These are phyloP conservation scores for Verbascum thapsus DNA, from an alignment of 257 asterid genomes.

Conservation along the genomic window DNA sequence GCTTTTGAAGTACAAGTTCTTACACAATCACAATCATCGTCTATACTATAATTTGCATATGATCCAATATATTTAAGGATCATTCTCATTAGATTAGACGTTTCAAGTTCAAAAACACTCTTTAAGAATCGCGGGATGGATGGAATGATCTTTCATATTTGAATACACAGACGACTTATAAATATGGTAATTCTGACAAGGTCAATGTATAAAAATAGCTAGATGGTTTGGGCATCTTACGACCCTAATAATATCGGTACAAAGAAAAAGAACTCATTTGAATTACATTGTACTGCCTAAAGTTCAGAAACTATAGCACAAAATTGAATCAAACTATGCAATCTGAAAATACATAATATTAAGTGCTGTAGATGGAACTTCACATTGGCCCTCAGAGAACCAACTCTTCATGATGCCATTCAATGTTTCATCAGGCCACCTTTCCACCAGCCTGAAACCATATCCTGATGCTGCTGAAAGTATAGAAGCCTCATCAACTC, in stretches of 20 bases:
- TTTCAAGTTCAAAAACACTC: too few species aligned
- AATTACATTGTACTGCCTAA: not conserved
- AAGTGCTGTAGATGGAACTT: slow-evolving; percentile 60
- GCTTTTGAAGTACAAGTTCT: too few species aligned
- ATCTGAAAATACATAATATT: slow-evolving; percentile 67
- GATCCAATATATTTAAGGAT: too few species aligned
- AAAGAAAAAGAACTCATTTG: not conserved
- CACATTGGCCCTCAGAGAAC: slow-evolving; percentile 43
- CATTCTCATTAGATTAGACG: too few species aligned
- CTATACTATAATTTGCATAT: too few species aligned
- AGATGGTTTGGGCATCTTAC: not conserved
- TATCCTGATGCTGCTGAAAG: slow-evolving; percentile 58
- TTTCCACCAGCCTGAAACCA: slow-evolving; percentile 65
- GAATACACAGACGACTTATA: too few species aligned
- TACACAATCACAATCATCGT: too few species aligned
- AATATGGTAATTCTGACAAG: too few species aligned
- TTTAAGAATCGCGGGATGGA: too few species aligned
- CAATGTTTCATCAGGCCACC: slow-evolving; percentile 53
- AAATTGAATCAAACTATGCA: slow-evolving; percentile 26
- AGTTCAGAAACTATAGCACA: not conserved
- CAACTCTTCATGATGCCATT: slow-evolving; percentile 46
- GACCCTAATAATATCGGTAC: slow-evolving; percentile 1
- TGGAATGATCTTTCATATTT: too few species aligned
- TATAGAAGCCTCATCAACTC: slow-evolving; percentile 80
- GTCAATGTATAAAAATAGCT: not conserved